These are phyloP conservation scores for Panicum virgatum DNA, from an alignment of 202 grass and related monocot genomes.

Conservation along the genomic window DNA sequence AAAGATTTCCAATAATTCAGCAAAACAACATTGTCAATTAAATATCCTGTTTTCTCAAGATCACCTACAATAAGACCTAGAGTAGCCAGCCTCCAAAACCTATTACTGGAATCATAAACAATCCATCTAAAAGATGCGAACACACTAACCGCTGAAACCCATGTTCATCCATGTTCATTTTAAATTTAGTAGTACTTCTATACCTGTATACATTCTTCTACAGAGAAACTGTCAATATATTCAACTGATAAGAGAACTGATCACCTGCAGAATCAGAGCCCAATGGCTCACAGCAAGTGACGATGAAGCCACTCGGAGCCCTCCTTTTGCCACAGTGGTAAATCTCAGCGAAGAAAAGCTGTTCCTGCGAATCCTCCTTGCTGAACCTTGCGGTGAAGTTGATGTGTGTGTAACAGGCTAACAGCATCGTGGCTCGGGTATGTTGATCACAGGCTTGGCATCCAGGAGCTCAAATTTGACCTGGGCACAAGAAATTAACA, in stretches of 20 bases:
- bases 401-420: no score
- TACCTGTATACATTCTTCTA: neutral
- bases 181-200: neutral
- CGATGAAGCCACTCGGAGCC: neutral
- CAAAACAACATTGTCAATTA: no score
- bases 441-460: no score
- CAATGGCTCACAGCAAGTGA: conserved; percentile 4
- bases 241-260: neutral
- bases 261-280: neutral
- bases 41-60: neutral
- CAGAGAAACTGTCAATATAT: neutral
- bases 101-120: neutral
- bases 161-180: neutral
- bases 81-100: neutral
- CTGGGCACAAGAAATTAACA: no score
- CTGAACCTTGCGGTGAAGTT: no score
- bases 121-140: neutral
- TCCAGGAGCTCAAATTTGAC: no score
- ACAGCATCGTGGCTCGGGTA: no score
- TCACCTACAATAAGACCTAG: neutral
- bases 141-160: no score
- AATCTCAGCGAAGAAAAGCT: conserved; percentile 29
- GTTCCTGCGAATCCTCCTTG: no score
- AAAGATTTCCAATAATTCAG: no score
- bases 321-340: neutral